Base-by-base conservation (phyloP, 148 eudicot genomes). In the Rhododendron williamsianum region DNA sequence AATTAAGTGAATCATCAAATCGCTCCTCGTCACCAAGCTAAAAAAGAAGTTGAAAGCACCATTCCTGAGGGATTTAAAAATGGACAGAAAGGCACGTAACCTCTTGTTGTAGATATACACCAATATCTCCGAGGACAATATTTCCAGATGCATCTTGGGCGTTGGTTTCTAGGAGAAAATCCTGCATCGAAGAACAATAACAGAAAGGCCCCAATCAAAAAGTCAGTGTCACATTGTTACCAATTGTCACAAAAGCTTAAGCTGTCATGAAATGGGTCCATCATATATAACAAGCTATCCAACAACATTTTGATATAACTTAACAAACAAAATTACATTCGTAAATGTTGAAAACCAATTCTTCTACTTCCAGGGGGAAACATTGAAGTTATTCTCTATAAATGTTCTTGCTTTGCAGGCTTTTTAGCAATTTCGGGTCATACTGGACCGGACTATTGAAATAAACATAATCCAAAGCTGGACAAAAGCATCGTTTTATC, bases 131-230 rank as follows among this genome's bases (percentile, higher is more conserved):
- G 15, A 93, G 82, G 51, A 95, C 91, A 49, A 77, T 58, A 77
- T 97, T 97, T 80, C 99, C 99, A 35, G 99, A 97, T 83, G 99
- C 99, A 90, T 97, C 99, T 82, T 83, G 94, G 82, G 92, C 94
- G 87, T 95, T 93, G 51, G 94, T 93, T 90, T 92, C 92, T 90
- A 91, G 89, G n/a, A 97, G 87, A 86, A 94, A 91, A 88, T 91
- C 88, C 99, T 97, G 93, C 78, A 88, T 8, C 79, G 18, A 69
- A 48, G 2, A n/a, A 73, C 1, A 71, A 56, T 11, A 82, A 45
- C 60, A 86, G 2, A 79, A 49, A 79, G n/a, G 58, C 60, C 54
- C 25, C 79, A 49, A 38, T 27, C 49, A 76, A n/a, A 4, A 48
- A 45, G 12, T 80, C 13, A 10, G 12, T 48, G 35, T 16, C 16